These are phyloP conservation scores for Macrolepiota albuminosa DNA, from an alignment of 768 basidiomycete species.

Conservation along the genomic window DNA sequence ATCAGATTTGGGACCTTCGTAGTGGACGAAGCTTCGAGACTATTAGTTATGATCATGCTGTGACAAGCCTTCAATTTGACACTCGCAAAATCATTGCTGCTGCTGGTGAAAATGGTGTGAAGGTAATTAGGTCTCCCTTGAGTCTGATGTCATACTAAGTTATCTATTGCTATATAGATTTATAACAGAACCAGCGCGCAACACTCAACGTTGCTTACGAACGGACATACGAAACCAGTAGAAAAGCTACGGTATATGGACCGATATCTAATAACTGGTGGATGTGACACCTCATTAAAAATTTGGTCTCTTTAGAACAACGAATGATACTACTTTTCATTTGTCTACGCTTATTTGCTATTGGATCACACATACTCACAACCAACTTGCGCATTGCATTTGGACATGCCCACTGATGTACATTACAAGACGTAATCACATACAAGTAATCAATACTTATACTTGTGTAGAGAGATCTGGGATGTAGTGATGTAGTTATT, in stretches of 20 bases:
- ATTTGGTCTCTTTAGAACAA: conserved; percentile 81
- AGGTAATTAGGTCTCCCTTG: conserved; percentile 42
- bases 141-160: conserved; percentile 1
- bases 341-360: conserved; percentile 3
- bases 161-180: conserved; percentile 43
- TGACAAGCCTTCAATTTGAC: conserved; percentile 93
- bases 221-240: conserved; percentile 90
- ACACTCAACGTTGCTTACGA: conserved; percentile 76
- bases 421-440: not conserved
- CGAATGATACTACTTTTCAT: not conserved
- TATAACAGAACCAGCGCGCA: conserved; percentile 95
- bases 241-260: conserved; percentile 94
- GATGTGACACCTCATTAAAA: conserved; percentile 80
- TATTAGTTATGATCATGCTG: conserved; percentile 84
- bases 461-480: not conserved
- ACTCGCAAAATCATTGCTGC: conserved; percentile 90
- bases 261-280: conserved; percentile 88
- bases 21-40: conserved; percentile 86
- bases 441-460: not conserved
- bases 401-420: conserved; percentile 3
- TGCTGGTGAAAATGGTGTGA: conserved; percentile 88
- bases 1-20: conserved; percentile 95
- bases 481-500: not conserved
- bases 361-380: conserved; percentile 4
- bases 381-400: not conserved